Percentiles rank a stretch among this genome's conserved stretches.
Evolutionary conservation across 2,329 filamentous ascomycete species (phyloP).

Genomic region (Aspergillaceae sp.): DNA sequence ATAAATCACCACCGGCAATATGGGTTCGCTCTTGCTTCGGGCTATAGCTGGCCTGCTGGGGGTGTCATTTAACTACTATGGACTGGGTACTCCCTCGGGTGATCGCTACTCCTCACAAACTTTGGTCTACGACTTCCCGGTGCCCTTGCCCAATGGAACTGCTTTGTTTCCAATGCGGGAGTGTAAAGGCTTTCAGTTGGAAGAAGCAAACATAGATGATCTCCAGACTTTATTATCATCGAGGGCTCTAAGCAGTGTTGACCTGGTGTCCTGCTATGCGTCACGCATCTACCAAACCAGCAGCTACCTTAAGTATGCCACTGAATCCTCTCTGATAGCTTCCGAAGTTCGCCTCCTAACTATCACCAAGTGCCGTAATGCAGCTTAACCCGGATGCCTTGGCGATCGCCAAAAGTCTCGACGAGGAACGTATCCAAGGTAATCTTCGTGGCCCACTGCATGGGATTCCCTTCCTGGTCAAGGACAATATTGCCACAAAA

Average conservation of each 20-base stretch:
- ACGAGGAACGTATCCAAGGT: constrained; percentile 51
- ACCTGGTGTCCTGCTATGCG: constrained; percentile 56
- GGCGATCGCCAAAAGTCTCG: constrained; percentile 51
- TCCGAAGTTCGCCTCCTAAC: background rate
- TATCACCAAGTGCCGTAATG: constrained; percentile 37
- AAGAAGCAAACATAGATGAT: constrained; percentile 62
- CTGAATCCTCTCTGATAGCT: background rate
- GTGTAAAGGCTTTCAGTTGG: constrained; percentile 53
- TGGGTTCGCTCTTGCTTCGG: too few relatives aligned
- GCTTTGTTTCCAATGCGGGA: constrained; percentile 53
- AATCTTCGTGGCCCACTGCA: constrained; percentile 58
- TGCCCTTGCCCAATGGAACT: constrained; percentile 23
- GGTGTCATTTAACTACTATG: too few relatives aligned
- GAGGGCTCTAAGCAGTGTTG: constrained; percentile 49
- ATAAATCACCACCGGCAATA: too few relatives aligned
- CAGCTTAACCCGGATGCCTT: constrained; percentile 62
- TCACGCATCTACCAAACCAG: constrained; percentile 54
- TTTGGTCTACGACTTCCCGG: constrained; percentile 30
- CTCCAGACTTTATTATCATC: constrained; percentile 51
- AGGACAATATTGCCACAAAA: constrained; percentile 58
- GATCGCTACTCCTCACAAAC: too few relatives aligned
- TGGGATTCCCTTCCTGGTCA: constrained; percentile 66
- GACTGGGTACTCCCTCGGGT: too few relatives aligned
- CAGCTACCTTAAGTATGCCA: constrained; percentile 52
- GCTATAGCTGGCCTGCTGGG: too few relatives aligned